phyloP scores from a whole-genome alignment of 2,329 filamentous ascomycete genomes.

The Lachnellula subtilissima region DNA sequence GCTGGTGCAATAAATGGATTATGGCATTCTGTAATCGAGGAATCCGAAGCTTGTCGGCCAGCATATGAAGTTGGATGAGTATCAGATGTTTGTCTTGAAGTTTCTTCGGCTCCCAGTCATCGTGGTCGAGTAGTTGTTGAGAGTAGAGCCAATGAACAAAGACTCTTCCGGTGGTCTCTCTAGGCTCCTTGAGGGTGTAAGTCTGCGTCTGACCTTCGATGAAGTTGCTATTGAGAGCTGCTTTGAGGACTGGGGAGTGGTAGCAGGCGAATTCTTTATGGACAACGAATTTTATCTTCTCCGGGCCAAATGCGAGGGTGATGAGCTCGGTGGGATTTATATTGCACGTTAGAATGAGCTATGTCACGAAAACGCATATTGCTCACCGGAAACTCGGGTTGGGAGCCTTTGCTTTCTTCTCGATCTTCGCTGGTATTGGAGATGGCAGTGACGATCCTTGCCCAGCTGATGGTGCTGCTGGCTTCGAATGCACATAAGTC shows the following conservation, averaged over 20 bases:
- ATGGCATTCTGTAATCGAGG: constrained; percentile 7
- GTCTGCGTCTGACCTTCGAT: constrained; percentile 4
- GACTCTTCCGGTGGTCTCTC: not conserved
- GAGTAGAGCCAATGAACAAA: not conserved
- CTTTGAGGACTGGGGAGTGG: not conserved
- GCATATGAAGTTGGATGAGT: constrained; percentile 41
- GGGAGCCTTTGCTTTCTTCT: too few relatives aligned
- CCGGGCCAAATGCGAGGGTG: not conserved
- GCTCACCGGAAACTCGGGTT: too few relatives aligned
- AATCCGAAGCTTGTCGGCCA: constrained; percentile 7
- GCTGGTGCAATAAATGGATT: not conserved
- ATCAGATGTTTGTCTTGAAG: constrained; percentile 33
- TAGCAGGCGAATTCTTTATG: constrained; percentile 1
- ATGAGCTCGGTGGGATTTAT: not conserved
- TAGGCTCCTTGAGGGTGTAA: not conserved
- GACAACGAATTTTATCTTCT: not conserved
- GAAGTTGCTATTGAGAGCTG: not conserved
- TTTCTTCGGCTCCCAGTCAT: not conserved
- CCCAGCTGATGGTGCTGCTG: too few relatives aligned
- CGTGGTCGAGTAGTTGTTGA: not conserved
- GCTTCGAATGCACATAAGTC: too few relatives aligned
- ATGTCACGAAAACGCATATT: too few relatives aligned
- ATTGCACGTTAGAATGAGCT: not conserved
- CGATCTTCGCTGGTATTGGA: too few relatives aligned
- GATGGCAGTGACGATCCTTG: too few relatives aligned